Conservation (phyloP, 331 rosid genomes). For the Dryas integrifolia region DNA sequence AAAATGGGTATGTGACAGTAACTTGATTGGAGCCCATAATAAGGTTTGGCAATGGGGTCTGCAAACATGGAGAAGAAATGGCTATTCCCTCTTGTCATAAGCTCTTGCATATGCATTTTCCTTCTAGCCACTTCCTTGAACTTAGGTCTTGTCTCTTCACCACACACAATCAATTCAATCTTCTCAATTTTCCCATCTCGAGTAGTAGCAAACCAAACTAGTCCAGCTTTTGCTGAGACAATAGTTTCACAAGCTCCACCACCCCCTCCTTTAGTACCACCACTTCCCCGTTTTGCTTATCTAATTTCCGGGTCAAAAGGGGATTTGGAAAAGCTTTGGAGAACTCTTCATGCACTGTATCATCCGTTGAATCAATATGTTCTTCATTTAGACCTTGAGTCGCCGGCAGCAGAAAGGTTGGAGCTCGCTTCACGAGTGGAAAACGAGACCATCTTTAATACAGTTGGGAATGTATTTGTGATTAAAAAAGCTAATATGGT, state of each 20-base stretch:
- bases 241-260: slow-evolving; percentile 44
- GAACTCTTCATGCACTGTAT: slow-evolving; percentile 81
- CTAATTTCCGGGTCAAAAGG: slow-evolving; percentile 89
- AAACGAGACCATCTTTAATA: slow-evolving; percentile 55
- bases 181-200: slow-evolving; percentile 64
- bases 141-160: slow-evolving; percentile 64
- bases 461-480: slow-evolving; percentile 73
- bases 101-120: slow-evolving; percentile 55
- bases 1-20: slow-evolving; percentile 21
- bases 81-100: slow-evolving; percentile 62
- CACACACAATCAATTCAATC: slow-evolving; percentile 62
- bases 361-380: slow-evolving; percentile 88
- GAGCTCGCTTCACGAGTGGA: slow-evolving; percentile 72
- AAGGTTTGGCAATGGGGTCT: slow-evolving; percentile 52
- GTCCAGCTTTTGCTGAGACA: slow-evolving; percentile 43
- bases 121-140: slow-evolving; percentile 70
- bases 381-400: slow-evolving; percentile 85
- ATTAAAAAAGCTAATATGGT: slow-evolving; percentile 82
- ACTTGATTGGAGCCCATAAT: slow-evolving; percentile 37
- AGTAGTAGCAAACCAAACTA: slow-evolving; percentile 33
- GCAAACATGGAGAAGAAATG: slow-evolving; percentile 75
- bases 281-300: slow-evolving; percentile 79
- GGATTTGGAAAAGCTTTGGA: slow-evolving; percentile 88
- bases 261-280: slow-evolving; percentile 43
- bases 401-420: slow-evolving; percentile 64